Base-by-base conservation (phyloP, 306 rosid species). In the Acacia melanoxylon region DNA sequence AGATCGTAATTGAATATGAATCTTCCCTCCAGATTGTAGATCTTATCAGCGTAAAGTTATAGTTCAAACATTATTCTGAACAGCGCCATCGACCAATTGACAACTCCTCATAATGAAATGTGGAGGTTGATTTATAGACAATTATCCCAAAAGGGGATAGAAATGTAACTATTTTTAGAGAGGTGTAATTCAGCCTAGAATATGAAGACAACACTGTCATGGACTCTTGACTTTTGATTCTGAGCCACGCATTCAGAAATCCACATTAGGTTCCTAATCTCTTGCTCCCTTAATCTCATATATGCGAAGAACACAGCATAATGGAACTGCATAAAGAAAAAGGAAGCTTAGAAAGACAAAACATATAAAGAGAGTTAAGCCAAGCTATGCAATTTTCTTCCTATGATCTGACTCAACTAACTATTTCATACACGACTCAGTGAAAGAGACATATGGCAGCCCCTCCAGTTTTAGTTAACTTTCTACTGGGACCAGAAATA, bases 171-270 rank as follows among this genome's bases (percentile, higher is more conserved):
- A 66, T 24, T 80, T 78, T 61, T 76, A 63, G 27, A 14, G 42
- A 80, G 35, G 56, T 8, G 59, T 58, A 51, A 45, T 84, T 65
- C 74, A 5, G 78, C 89, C 89, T 95, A 95, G 84, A 95, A 95
- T 79, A 93, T 93, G 91, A 95, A 92, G 84, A 95, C 98, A 68
- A 95, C 99, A 78, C 98, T 95, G 86, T 93, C 98, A 71, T 93
- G 99, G 87, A 95, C 98, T 84, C 99, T 89, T 54, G 98, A 93
- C 88, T 95, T 95, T 79, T 95, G 98, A 89, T 95, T 95, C 93
- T 95, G 98, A 56, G 98, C 99, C 20, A 95, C 99, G 15, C 99
- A 93, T 85, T 93, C 99, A 0, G 97, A 95, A 78, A 95, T 95
- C 99, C 99, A 93, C 98, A 93, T 95, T 37, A 95, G 83, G 86